These are phyloP conservation scores for Pugionium dolabratum DNA, from an alignment of 345 rosid species.

Conservation along the genomic window DNA sequence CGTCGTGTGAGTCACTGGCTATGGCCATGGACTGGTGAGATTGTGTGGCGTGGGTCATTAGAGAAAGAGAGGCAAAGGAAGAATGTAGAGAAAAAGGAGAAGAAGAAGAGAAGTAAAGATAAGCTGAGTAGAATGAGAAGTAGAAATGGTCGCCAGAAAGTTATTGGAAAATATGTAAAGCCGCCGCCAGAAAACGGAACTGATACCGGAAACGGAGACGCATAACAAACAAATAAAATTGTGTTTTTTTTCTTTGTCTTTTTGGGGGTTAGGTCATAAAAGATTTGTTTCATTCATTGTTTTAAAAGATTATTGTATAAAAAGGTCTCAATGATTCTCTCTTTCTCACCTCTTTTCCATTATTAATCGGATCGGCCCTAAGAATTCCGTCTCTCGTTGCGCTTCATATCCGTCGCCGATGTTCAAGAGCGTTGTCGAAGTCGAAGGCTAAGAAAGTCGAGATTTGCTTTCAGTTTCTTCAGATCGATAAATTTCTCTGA, in stretches of 20 bases:
- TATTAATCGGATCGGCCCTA: conserved; percentile 62
- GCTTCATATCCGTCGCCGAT: conserved; percentile 69
- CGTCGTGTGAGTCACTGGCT: conserved; percentile 65
- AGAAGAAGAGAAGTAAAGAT: conserved; percentile 68
- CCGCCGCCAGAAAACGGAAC: conserved; percentile 60
- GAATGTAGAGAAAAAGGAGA: conserved; percentile 68
- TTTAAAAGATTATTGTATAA: conserved; percentile 28
- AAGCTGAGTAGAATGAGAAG: conserved; percentile 65
- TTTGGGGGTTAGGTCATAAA: conserved; percentile 4
- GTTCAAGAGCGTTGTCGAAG: conserved; percentile 19
- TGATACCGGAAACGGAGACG: conserved; percentile 22
- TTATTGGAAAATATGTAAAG: conserved; percentile 75
- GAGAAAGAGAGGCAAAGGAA: conserved; percentile 70
- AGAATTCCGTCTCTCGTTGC: conserved; percentile 71
- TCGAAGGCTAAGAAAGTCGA: not conserved
- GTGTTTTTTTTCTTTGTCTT: not conserved
- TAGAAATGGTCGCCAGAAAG: conserved; percentile 55
- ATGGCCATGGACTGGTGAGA: conserved; percentile 95
- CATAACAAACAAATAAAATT: conserved; percentile 14
- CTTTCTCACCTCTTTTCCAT: conserved; percentile 4
- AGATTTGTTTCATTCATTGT: conserved; percentile 36
- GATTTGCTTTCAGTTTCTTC: no score
- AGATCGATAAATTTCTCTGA: no score
- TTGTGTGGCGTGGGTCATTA: conserved; percentile 70
- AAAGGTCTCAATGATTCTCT: conserved; percentile 27